Base-by-base conservation (phyloP, 208 protist genomes). In the Wallacemonas collosoma region DNA sequence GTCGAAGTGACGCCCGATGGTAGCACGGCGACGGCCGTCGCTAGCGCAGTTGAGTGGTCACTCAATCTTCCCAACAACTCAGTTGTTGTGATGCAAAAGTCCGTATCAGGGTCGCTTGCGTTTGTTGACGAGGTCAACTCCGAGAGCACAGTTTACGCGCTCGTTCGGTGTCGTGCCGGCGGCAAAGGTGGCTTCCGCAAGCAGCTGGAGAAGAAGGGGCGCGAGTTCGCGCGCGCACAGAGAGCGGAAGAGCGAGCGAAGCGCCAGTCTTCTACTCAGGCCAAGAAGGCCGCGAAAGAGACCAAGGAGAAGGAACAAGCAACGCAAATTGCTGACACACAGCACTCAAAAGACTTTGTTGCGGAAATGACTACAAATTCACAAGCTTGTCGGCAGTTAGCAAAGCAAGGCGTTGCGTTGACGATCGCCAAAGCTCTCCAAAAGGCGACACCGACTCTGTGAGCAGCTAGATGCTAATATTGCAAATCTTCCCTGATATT, bases 151-250 rank as follows among this genome's bases (percentile, higher is more conserved):
- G 36, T 72, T 43, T 78, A 55, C 50, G 67, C 68, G 50, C 51
- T 90, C 45, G 51, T 90, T 38, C 72, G 86, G 14, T 76, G 71
- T 38, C 40, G 76, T 14, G 86, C 73, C 51, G 90, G 85, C 56
- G 88, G 88, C 2, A 95, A 95, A 70, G 90, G 90, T 40, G 90
- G 90, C 38, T 95, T 95, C 73, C 73, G 82, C 0, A 95, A 95
- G 67, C 87, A 93, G 69, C 74, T 95, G 0, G 90, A 93, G 58
- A 95, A 95, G 48, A 95, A 95, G 45, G 90, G 82, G 2, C 82
- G 90, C 15, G 86, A 87, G 45, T 95, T 89, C 73, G 82, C 84
- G 12, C 76, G 90, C 14, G 82, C 83, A 3, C 91, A 91, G 72
- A 70, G 78, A 54, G 82, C 83, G 48, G 77, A 77, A 71, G 65